A percentile compares a stretch with the other conserved stretches of the same genome.
These are phyloP conservation scores for Lantana camara DNA, from an alignment of 257 asterid species.

Conservation along the genomic window DNA sequence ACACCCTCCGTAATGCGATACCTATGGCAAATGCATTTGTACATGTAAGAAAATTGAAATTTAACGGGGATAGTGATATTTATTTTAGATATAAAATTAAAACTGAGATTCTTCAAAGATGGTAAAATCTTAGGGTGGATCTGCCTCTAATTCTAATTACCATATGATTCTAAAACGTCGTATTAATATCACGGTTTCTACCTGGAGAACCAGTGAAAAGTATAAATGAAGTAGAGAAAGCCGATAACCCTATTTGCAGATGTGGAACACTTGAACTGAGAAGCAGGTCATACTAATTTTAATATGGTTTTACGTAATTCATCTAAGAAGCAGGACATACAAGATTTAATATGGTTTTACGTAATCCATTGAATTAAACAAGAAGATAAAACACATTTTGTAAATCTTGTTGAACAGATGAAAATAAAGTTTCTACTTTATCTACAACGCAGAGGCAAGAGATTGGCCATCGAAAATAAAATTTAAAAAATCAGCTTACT, in stretches of 20 bases:
- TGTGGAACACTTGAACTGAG: neutral
- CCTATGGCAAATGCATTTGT: constrained; percentile 46
- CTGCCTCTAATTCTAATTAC: neutral
- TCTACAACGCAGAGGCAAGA: constrained; percentile 10
- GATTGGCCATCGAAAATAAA: neutral
- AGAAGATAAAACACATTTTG: constrained; percentile 17
- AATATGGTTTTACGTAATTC: neutral
- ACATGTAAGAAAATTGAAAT: constrained; percentile 21
- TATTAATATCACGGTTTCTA: neutral
- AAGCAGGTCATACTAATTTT: neutral
- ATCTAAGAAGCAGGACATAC: neutral
- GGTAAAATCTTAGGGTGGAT: constrained; percentile 16
- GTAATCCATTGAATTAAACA: constrained; percentile 4
- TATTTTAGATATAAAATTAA: neutral
- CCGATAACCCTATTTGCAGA: neutral
- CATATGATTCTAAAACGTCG: constrained; percentile 17
- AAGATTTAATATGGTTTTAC: neutral
- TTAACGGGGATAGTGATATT: constrained; percentile 12
- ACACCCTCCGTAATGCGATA: constrained; percentile 99
- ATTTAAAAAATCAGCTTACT: constrained; percentile 59
- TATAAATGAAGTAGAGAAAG: neutral
- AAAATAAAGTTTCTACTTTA: constrained; percentile 14
- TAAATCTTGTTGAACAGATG: constrained; percentile 18
- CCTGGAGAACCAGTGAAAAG: neutral
- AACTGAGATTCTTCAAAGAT: neutral